Base-by-base conservation (phyloP, 768 basidiomycete genomes). In the Panaeolus papilionaceus region DNA sequence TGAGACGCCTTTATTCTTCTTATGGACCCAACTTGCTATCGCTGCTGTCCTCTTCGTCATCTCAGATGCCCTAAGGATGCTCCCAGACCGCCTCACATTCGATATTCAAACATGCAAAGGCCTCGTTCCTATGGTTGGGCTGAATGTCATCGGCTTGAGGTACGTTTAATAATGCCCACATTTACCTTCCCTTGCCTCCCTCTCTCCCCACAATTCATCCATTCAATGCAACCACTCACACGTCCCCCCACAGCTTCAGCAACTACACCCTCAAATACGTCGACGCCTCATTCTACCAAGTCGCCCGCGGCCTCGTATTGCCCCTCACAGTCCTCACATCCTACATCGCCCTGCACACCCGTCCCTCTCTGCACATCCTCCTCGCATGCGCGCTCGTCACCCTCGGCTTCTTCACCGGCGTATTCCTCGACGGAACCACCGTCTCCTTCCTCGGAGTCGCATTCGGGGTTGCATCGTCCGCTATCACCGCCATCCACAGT, bases 261-360 rank as follows among this genome's bases (percentile, higher is more conserved):
- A 96, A 96, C 77, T 95, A 89, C 75, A 95, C 92, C 45, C 85
- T 96, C 67, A 94, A 95, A 88, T 94, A 92, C 74, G 96, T 98
- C 71, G 95, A 96, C 66, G 94, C 94, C 12, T 96, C 95, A 0
- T 95, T 97, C 79, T 96, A 97, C 78, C 96, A 97, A 81, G 92
- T 99, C 69, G 96, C 96, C 0, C 91, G 96, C 16, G 96, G 96
- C 10, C 85, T 99, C 68, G 88, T 99, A 37, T 89, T 99, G 26
- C 96, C 97, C 0, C 92, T 95, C 83, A 99, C 97, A 18, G 95
- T 98, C 72, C 81, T 83, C 73, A 91, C 94, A n/a, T 96, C 96
- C 47, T 92, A 87, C 77, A 33, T 93, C 73, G 81, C 94, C 75
- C 89, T 98, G 38, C 84, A 89, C 69, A 76, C 93, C 9, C 87